Percentiles rank a stretch among this genome's conserved stretches.
Conservation (phyloP, 768 basidiomycete genomes). For the Lactarius trivialis region DNA sequence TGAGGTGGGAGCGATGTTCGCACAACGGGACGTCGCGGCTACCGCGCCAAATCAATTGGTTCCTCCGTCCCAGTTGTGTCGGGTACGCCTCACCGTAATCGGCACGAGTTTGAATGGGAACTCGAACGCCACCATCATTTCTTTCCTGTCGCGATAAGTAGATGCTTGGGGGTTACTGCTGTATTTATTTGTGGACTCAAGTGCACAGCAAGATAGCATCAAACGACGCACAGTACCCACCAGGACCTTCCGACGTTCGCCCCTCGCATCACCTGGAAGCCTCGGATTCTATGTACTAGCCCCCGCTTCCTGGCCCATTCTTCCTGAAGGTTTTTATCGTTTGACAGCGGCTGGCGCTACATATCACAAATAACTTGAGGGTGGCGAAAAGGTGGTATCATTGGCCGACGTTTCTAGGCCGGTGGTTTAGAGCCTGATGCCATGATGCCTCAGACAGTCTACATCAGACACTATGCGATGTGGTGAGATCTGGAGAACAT, state of each 20-base stretch:
- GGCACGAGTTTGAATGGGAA: background rate
- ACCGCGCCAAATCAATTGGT: background rate
- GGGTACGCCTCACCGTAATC: slow-evolving; percentile 6
- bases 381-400: background rate
- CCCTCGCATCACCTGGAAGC: background rate
- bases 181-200: background rate
- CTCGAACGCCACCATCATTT: slow-evolving; percentile 3
- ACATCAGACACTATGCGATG: background rate
- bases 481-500: background rate
- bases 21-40: background rate
- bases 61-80: background rate
- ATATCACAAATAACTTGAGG: background rate
- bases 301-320: background rate
- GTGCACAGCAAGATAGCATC: background rate
- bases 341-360: background rate
- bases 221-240: background rate
- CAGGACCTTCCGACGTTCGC: background rate
- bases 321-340: background rate
- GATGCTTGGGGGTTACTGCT: background rate
- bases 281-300: background rate
- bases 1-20: background rate
- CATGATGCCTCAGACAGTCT: too few species aligned
- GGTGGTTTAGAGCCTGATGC: background rate
- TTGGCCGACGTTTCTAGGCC: background rate
- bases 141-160: background rate